Base-by-base conservation (phyloP, 192 early-diverging fungal species). In the Gorgonomyces haynaldii region DNA sequence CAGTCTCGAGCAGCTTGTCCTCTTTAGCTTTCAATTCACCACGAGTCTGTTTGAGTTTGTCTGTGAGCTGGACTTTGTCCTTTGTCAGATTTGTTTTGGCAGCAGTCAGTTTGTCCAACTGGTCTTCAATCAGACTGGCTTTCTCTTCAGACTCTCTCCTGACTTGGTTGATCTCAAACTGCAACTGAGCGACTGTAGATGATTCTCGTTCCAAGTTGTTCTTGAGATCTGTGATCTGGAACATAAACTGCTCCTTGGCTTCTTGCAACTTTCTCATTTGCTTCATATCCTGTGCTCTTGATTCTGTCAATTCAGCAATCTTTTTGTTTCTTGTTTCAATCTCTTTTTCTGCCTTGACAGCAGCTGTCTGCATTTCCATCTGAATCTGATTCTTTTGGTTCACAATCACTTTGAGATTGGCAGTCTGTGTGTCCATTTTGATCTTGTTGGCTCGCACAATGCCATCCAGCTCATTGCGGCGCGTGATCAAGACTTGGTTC, bases 221-320 rank as follows among this genome's bases (percentile, higher is more conserved):
- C 47, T 76, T 65, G 12, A 76, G 39, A 45, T 76, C 74, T 13
- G 69, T 76, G 8, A 73, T 61, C 56, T 76, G 66, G 55, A 70
- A 76, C 60, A 76, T 67, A 15, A 76, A 52, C 47, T 76, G 69
- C 42, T 76, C 74, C 43, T 70, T 72, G 16, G 62, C 52, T 36
- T 76, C 69, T 48, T 70, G 66, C 6, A 64, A 7, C 34, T 57
- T 61, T 38, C 53, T 63, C 30, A 76, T 28, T 38, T 22, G 47
- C 23, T 47, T 54, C 9, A 50, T 55, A 45, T 76, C 69, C 36
- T 67, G 54, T 13, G 35, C 58, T 7, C 65, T 53, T 16, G 57
- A 45, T 23, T 47, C 37, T 20, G 37, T 42, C 2, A 73, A 45
- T n/a, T 70, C 65, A 9, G 44, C 39, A 43, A 76, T 73, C 41